Evolutionary conservation across 2,329 filamentous ascomycete species (phyloP), one percentile per base, ranked within the genome.

Genomic region (Claviceps africana): DNA sequence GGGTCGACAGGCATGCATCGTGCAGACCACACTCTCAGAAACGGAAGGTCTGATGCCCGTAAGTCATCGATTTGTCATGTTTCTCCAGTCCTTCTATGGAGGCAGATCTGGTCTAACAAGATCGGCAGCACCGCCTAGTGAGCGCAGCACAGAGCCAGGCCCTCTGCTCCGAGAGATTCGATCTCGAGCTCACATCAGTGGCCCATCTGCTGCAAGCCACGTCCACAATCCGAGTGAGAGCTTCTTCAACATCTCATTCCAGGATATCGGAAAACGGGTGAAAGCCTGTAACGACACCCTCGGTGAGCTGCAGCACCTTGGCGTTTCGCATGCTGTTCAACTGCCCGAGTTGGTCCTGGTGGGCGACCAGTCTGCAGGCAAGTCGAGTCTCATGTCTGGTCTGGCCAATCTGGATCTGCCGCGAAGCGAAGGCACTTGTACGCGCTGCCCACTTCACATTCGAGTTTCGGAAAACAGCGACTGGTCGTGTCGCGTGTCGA

Each of bases 311-410:
- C 80, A 87, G 49, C 75, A 82, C 6, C 74, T 91, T 0, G 86
- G 85, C 0, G 81, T 95, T 0, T 81, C 85, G 48, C 79, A 85
- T 19, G 77, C 81, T 4, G 78, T 88, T 0, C 78, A 79, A 0
- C 70, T 95, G 0, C 88, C 89, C 0, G 87, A 88, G 58, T 81
- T 94, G 10, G 85, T 91, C 6, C 78, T 95, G 0, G 81, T 95
- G 0, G 89, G 89, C 0, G 88, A 95, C 48, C 89, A 95, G 61
- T 86, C 81, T 0, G 85, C 88, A 0, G 90, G 89, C 0, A 95
- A 95, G 62, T 88, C 83, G 0, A 88, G 71, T 30, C 61, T 78
- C 5, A 78, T 78, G 76, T 82, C 82, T 13, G 82, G 78, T 0
- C 77, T 86, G 47, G 73, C 77, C 0, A 85, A 83, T 4, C 82